These are phyloP conservation scores for Elaphomyces granulatus DNA, from an alignment of 495 filamentous ascomycete genomes.

Conservation along the genomic window DNA sequence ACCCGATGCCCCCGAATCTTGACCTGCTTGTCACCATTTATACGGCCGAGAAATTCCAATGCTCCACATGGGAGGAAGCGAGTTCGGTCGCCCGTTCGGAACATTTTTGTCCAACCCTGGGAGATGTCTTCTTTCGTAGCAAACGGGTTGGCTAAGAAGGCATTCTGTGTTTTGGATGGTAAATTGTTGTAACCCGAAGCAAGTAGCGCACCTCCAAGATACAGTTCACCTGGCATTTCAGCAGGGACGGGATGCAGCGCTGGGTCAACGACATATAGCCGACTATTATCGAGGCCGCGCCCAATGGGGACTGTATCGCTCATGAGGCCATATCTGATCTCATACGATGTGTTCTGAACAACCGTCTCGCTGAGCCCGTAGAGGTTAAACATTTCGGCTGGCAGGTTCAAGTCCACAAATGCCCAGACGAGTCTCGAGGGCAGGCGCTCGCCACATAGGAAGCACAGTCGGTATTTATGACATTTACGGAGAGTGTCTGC, in stretches of 20 bases:
- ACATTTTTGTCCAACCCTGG: constrained; percentile 17
- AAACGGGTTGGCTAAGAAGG: constrained; percentile 23
- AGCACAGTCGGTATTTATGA: constrained; percentile 7
- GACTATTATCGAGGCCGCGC: too few species aligned
- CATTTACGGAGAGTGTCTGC: constrained; percentile 7
- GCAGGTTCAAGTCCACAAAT: constrained; percentile 11
- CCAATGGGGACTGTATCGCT: too few species aligned
- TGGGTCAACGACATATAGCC: constrained; percentile 35
- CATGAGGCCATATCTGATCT: too few species aligned
- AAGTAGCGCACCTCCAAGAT: constrained; percentile 29
- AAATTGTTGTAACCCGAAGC: constrained; percentile 30
- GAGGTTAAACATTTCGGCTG: constrained; percentile 10
- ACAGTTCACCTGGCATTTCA: constrained; percentile 32
- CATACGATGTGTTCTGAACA: too few species aligned
- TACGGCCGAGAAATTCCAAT: constrained; percentile 22
- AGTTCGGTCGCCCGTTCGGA: constrained; percentile 17
- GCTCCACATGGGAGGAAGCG: constrained; percentile 16
- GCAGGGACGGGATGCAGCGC: constrained; percentile 23
- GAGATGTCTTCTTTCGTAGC: constrained; percentile 9
- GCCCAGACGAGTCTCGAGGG: constrained; percentile 12
- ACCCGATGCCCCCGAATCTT: constrained; percentile 40
- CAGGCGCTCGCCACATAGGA: constrained; percentile 13
- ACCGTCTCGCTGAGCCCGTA: constrained; percentile 14
- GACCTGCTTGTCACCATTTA: constrained; percentile 32
- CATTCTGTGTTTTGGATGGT: constrained; percentile 16